Evolutionary conservation across 2,329 filamentous ascomycete genomes (phyloP).

Genomic region (Fusarium compactum): DNA sequence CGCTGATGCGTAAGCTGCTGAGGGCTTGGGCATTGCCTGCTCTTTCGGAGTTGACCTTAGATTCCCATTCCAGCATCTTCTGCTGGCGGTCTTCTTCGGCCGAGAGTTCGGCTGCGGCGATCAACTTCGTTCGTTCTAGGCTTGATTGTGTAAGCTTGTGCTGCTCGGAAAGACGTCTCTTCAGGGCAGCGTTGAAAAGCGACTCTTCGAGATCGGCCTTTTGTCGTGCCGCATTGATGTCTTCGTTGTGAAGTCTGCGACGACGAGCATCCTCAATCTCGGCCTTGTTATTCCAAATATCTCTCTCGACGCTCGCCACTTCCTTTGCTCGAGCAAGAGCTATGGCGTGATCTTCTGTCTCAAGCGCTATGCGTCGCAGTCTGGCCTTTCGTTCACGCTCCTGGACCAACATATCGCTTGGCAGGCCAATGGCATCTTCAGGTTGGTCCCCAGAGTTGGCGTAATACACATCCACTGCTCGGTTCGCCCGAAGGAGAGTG

Average conservation of each 20-base stretch:
- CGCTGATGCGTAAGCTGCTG: constrained; percentile 61
- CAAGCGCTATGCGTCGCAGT: constrained; percentile 58
- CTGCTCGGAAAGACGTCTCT: constrained; percentile 59
- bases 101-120: constrained; percentile 62
- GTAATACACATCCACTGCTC: constrained; percentile 66
- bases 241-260: constrained; percentile 59
- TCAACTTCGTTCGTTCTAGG: constrained; percentile 57
- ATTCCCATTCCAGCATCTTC: constrained; percentile 63
- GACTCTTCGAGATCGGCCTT: constrained; percentile 62
- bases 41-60: constrained; percentile 58
- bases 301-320: constrained; percentile 63
- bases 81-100: constrained; percentile 59
- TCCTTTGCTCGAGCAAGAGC: constrained; percentile 63
- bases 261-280: constrained; percentile 66
- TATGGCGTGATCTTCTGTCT: constrained; percentile 63
- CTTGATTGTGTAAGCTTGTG: constrained; percentile 60
- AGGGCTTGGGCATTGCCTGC: constrained; percentile 63
- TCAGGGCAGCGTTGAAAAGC: constrained; percentile 49
- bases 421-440: constrained; percentile 64
- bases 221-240: constrained; percentile 58
- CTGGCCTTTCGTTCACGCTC: constrained; percentile 65
- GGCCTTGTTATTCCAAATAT: constrained; percentile 62
- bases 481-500: constrained; percentile 63
- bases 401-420: constrained; percentile 61
- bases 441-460: constrained; percentile 66